Evolutionary conservation across 495 filamentous ascomycete genomes (phyloP), one percentile per base, ranked within the genome.

Genomic region (Penicillium macrosclerotiorum): DNA sequence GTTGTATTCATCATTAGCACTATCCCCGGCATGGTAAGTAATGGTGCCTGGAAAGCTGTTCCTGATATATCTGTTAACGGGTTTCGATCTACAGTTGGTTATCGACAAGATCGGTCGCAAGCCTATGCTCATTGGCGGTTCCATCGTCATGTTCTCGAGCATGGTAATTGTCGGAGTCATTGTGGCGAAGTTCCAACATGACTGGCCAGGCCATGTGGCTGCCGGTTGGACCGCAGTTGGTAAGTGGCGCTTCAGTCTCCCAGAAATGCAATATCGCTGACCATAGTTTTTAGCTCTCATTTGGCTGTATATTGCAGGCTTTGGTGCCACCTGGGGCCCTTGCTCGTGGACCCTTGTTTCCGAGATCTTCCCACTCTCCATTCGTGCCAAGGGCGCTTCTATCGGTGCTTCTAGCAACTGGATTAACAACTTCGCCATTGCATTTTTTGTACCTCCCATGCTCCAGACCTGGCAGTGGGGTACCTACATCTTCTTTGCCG

Each of bases 101-200:
- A 82, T 92, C 47, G 88, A 92, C 66, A 77, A 72, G 38, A 76
- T 84, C 47, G 87, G 88, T 49, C 86, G 88, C 52, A 87, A 88
- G 47, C 79, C 78, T 16, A 77, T 91, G 33, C 83, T 93, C 35
- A 68, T 91, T 37, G 80, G 68, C 34, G 88, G 88, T 16, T 86
- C 81, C 5, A 47, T 49, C 29, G 56, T 40, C 43, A 74, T 56
- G 67, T 68, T 56, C 53, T 56, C 32, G 40, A 67, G 43, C 45
- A 65, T 71, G 37, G 59, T 81, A 29, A 77, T 77, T 54, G 74
- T 68, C 6, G 70, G 73, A 14, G 59, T 73, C 1, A 68, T 73
- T n/a, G 71, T 72, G 19, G 62, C 62, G 1, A 70, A 67, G 44
- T 72, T 67, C 42, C 61, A 59, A 8, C 57, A 63, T 22, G 59